Evolutionary conservation across 75 land plant species (phyloP), one percentile per base, ranked within the genome.

Genomic region (Cunninghamia lanceolata): DNA sequence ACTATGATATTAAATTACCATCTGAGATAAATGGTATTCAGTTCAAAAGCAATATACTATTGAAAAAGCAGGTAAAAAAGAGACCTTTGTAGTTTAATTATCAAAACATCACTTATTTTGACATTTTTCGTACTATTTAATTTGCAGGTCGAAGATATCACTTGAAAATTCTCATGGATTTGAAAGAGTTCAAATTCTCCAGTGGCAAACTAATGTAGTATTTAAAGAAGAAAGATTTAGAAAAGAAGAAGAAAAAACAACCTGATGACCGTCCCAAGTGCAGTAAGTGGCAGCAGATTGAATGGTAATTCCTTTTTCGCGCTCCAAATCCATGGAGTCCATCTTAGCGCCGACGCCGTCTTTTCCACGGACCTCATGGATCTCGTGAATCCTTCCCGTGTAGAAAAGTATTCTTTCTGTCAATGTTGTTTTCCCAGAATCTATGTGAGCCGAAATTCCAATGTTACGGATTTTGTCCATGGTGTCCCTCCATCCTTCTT

Each of bases 271-370:
- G 0, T 98, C 96, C 99, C 99, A 96, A 53, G 95, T 92, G 78
- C 99, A 98, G 91, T 92, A 93, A 11, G 99, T 98, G 73, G 99
- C 99, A 9, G 99, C 99, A 16, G 99, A 98, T 88, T 96, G 97
- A 78, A 98, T 98, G 6, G 99, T 98, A 82, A 98, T 98, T 47
- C 99, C 99, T 87, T 96, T 96, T 91, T 98, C 99, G 42, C 99
- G 88, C 90, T 98, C 99, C 86, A 96, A 89, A 86, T 98, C 99
- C 99, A 98, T 98, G 56, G 99, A 98, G 86, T 98, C 99, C 99
- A 98, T 98, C 92, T 96, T 98, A 15, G 99, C 99, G 0, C 99
- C 99, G 14, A 98, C 99, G 17, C 99, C 99, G 77, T 98, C 97
- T 85, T 91, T 93, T 9, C 99, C 99, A 19, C 99, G 83, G 39